Percentiles rank a stretch among this genome's conserved stretches.
Conservation (phyloP, 176 grass and related monocot species). For the Alopecurus myosuroides region DNA sequence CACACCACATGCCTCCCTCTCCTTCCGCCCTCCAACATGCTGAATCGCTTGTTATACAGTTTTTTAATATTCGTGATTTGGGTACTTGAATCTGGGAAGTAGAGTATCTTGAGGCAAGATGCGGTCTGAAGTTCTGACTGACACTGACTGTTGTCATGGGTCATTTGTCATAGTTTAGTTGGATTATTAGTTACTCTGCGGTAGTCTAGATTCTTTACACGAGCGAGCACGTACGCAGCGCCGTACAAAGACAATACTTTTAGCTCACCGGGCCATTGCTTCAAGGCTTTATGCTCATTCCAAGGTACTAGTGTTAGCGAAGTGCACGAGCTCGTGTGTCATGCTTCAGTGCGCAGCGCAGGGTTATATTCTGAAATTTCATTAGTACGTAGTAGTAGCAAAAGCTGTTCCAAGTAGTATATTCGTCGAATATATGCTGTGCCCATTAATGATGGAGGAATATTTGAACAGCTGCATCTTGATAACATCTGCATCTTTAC, state of each 20-base stretch:
- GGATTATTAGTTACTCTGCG: not conserved
- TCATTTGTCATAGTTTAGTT: not conserved
- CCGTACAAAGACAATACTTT: not conserved
- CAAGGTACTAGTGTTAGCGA: not conserved
- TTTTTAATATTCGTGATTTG: not conserved
- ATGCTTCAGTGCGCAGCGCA: not conserved
- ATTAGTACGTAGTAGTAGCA: not conserved
- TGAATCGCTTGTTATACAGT: too few species aligned
- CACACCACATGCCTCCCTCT: not conserved
- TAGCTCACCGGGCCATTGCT: not conserved
- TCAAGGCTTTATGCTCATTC: too few species aligned
- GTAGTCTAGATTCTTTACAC: not conserved
- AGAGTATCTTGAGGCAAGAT: constrained; percentile 2
- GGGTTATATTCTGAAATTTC: not conserved
- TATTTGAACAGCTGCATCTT: not conserved
- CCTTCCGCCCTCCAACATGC: not conserved
- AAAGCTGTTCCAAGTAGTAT: not conserved
- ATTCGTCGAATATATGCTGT: not conserved
- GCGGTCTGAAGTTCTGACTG: not conserved
- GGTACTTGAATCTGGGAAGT: constrained; percentile 10
- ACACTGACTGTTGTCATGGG: not conserved
- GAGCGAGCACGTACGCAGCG: not conserved
- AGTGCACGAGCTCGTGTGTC: not conserved
- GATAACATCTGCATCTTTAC: not conserved
- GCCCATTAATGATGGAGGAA: not conserved